These are phyloP conservation scores for Tetracladium setigerum DNA, from an alignment of 495 filamentous ascomycete genomes.

Conservation along the genomic window DNA sequence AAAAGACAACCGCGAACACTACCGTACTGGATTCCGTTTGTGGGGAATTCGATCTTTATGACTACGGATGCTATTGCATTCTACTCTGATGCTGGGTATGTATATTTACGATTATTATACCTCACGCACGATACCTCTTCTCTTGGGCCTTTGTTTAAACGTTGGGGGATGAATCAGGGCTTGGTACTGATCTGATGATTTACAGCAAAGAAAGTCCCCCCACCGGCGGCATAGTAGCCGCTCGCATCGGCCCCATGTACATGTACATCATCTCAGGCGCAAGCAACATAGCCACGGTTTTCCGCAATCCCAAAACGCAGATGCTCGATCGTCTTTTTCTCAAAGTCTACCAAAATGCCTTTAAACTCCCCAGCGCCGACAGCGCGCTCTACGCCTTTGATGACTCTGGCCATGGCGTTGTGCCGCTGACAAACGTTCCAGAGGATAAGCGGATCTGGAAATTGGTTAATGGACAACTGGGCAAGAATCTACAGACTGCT, in stretches of 20 bases:
- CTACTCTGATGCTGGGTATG: background rate
- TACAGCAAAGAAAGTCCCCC: background rate
- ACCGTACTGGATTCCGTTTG: background rate
- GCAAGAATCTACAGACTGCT: background rate
- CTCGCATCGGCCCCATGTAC: slow-evolving; percentile 1
- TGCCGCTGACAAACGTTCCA: background rate
- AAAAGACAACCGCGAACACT: background rate
- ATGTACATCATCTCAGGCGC: slow-evolving; percentile 7
- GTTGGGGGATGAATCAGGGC: too few relatives aligned
- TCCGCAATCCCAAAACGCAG: slow-evolving; percentile 1
- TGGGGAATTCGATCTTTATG: background rate
- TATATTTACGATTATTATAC: too few relatives aligned
- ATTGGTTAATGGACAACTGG: background rate
- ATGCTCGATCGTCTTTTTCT: background rate
- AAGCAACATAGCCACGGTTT: slow-evolving; percentile 8
- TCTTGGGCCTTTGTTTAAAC: too few relatives aligned
- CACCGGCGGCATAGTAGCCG: background rate
- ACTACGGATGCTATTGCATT: background rate
- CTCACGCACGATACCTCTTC: too few relatives aligned
- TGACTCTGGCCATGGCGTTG: background rate
- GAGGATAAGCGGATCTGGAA: background rate
- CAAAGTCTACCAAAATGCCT: background rate
- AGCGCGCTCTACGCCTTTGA: too few relatives aligned
- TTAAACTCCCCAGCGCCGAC: background rate
- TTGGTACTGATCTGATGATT: background rate